These are phyloP conservation scores for Guadua angustifolia DNA, from an alignment of 176 grass and related monocot species.

Conservation along the genomic window DNA sequence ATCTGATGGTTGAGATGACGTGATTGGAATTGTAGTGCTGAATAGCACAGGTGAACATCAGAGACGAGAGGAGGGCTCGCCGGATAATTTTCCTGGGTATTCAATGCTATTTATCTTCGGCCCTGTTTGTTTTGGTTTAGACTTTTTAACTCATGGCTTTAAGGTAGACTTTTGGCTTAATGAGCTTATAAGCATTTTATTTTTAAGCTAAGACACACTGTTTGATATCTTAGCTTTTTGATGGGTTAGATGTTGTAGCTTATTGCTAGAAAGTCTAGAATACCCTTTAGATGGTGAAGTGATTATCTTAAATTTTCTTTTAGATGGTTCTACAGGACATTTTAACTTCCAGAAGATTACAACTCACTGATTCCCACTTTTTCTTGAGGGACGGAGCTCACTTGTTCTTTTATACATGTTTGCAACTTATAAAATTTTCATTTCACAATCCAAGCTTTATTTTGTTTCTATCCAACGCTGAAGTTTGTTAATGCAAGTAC, in stretches of 20 bases:
- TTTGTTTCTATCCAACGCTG: neutral
- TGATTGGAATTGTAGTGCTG: too few species aligned
- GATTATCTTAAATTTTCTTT: neutral
- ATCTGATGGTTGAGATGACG: too few species aligned
- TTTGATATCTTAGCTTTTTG: too few species aligned
- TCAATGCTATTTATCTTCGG: neutral
- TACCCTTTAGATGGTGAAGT: neutral
- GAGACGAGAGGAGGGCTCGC: neutral
- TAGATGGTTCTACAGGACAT: neutral
- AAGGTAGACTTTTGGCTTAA: too few species aligned
- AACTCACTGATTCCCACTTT: neutral
- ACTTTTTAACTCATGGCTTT: too few species aligned
- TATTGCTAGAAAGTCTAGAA: too few species aligned
- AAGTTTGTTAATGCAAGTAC: neutral
- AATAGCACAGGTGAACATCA: too few species aligned
- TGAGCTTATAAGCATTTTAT: too few species aligned
- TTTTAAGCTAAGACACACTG: too few species aligned
- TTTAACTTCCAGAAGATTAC: neutral
- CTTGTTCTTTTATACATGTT: neutral
- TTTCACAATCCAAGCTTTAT: neutral
- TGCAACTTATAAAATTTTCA: neutral
- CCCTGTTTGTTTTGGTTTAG: too few species aligned
- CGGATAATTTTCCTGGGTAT: neutral
- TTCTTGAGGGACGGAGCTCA: accelerated
- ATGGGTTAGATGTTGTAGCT: too few species aligned